These are phyloP conservation scores for Globisporangium nunn DNA, from an alignment of 352 stramenopile species.

Conservation along the genomic window DNA sequence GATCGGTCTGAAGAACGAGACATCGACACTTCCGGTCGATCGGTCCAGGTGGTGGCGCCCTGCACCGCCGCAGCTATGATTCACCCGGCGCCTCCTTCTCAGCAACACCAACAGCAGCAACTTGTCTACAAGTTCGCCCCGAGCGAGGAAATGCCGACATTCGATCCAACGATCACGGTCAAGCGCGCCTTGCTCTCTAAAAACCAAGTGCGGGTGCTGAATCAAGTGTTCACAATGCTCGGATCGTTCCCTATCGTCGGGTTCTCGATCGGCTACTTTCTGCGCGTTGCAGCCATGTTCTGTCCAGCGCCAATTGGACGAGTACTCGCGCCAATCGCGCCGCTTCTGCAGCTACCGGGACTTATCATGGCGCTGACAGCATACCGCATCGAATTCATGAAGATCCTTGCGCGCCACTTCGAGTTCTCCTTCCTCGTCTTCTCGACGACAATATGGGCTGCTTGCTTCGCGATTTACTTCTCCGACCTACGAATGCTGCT, in stretches of 20 bases:
- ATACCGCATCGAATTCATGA: slow-evolving; percentile 9
- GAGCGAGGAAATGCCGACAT: slow-evolving; percentile 3
- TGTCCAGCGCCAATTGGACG: not conserved
- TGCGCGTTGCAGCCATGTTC: slow-evolving; percentile 4
- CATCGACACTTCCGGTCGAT: no score
- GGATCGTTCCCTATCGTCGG: not conserved
- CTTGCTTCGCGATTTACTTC: slow-evolving; percentile 3
- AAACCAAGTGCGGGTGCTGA: slow-evolving; percentile 1
- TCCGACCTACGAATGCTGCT: slow-evolving; percentile 3
- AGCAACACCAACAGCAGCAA: not conserved
- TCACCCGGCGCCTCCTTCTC: not conserved
- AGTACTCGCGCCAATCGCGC: slow-evolving; percentile 6
- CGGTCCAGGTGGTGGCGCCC: not conserved
- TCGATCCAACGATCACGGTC: slow-evolving; percentile 7
- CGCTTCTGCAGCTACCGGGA: slow-evolving; percentile 5
- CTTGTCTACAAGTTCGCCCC: slow-evolving; percentile 8
- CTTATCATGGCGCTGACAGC: slow-evolving; percentile 1
- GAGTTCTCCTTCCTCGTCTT: slow-evolving; percentile 9
- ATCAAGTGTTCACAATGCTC: not conserved
- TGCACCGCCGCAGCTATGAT: not conserved
- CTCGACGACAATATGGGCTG: slow-evolving; percentile 2
- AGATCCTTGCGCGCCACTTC: slow-evolving; percentile 7
- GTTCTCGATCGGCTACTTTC: slow-evolving; percentile 2
- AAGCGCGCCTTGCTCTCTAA: slow-evolving; percentile 3
- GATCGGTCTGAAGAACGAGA: no score